Evolutionary conservation across 345 rosid genomes (phyloP).

Genomic region (Eucalyptus victrix): DNA sequence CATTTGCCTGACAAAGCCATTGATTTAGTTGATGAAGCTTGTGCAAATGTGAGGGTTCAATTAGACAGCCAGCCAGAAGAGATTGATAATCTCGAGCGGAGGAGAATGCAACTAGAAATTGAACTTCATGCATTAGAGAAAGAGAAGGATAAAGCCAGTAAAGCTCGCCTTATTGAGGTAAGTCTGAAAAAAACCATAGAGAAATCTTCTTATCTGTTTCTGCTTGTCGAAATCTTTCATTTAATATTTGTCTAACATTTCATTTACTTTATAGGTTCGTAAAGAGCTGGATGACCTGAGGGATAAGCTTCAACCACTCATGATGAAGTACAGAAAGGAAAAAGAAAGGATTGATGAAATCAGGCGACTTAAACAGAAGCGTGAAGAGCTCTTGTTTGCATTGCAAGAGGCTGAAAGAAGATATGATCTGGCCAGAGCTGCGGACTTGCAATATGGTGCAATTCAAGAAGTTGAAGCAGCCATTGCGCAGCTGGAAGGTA

Average conservation of each 20-base stretch:
- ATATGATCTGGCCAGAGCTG: constrained; percentile 83
- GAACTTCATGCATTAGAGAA: constrained; percentile 88
- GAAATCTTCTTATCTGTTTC: no score
- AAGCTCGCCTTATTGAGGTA: constrained; percentile 79
- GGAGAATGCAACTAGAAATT: constrained; percentile 74
- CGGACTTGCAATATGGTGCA: constrained; percentile 78
- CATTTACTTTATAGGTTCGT: constrained; percentile 36
- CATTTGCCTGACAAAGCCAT: constrained; percentile 94
- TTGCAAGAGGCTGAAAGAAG: constrained; percentile 88
- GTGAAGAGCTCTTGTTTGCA: constrained; percentile 63
- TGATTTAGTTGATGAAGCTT: constrained; percentile 91
- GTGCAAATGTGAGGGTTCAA: constrained; percentile 94
- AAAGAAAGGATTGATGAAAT: constrained; percentile 88
- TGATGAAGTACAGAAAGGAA: constrained; percentile 77
- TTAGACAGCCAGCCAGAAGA: constrained; percentile 96
- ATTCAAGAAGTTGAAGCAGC: constrained; percentile 70
- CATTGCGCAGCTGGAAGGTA: constrained; percentile 54
- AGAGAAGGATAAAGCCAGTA: constrained; percentile 92
- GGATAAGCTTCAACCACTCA: constrained; percentile 80
- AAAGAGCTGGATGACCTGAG: constrained; percentile 89
- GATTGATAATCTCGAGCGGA: constrained; percentile 84
- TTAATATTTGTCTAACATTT: background rate
- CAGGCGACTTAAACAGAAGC: constrained; percentile 64
- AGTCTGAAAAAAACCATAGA: background rate
- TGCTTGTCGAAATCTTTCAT: background rate